Base-by-base conservation (phyloP, 1,139 yeast genomes). In the Suhomyces coccinellae region DNA sequence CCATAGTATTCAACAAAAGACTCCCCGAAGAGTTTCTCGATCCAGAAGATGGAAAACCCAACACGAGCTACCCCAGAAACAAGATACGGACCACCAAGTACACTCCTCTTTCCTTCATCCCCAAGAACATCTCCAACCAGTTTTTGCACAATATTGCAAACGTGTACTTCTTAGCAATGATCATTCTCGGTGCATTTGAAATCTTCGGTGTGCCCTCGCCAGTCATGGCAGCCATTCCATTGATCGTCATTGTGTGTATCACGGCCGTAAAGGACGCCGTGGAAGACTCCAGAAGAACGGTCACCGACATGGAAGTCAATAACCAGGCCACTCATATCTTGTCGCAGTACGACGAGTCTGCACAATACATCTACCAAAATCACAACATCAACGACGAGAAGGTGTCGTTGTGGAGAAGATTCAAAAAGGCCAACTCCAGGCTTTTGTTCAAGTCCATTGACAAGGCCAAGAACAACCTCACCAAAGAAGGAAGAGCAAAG, bases 21-120 rank as follows among this genome's bases (percentile, higher is more conserved):
- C 69, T 91, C 41, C 96, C 97, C 0, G 71, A 70, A 4, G 80
- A 83, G 26, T 67, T 74, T 61, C 48, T 82, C 15, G 87, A 86
- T 53, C 71, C 71, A 0, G 67, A 67, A 45, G 59, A 73, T 1
- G 69, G 71, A 12, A 54, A 59, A 26, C 65, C 75, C 3, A 47
- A 41, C 12, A 56, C 59, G 1, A 49, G 56, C 16, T 80, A 76
- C 51, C 75, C 81, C 13, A 65, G 83, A 53, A 80, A 80, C 59
- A 80, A 80, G 57, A 76, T 80, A 47, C 70, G 84, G 62, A 79
- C 85, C 5, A 79, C 85, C 6, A 80, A 79, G 59, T 80, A 80
- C 56, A 80, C 85, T 2, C 83, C 84, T 3, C 51, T 80, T 39
- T 62, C 75, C 34, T 80, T 80, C 49, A 51, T 80, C 24, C 85